These are phyloP conservation scores for Eragrostis nindensis DNA, from an alignment of 176 grass and related monocot genomes.

Conservation along the genomic window DNA sequence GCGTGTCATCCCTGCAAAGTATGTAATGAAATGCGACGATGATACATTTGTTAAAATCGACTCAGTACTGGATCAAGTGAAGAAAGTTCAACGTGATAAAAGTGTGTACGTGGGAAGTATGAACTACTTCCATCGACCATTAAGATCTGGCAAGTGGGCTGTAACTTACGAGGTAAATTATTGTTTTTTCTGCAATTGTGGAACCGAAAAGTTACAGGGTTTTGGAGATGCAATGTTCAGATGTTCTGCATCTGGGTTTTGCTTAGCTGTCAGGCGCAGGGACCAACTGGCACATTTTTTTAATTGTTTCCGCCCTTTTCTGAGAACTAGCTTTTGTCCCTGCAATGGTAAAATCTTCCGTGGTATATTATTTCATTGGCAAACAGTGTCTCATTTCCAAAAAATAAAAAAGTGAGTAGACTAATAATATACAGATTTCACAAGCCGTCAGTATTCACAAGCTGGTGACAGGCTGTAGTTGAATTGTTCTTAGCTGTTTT, in stretches of 20 bases:
- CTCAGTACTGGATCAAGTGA: slow-evolving; percentile 73
- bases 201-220: background rate
- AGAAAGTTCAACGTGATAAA: slow-evolving; percentile 65
- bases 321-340: background rate
- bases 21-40: slow-evolving; percentile 98
- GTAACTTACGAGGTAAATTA: slow-evolving; percentile 93
- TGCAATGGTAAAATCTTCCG: background rate
- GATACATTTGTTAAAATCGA: slow-evolving; percentile 92
- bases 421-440: background rate
- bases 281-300: slow-evolving; percentile 9
- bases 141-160: slow-evolving; percentile 94
- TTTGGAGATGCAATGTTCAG: background rate
- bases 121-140: slow-evolving; percentile 90
- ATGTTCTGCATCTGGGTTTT: background rate
- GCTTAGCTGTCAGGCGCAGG: background rate
- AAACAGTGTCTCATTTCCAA: slow-evolving; percentile 1
- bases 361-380: background rate
- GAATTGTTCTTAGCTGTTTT: slow-evolving; percentile 19
- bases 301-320: background rate
- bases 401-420: background rate
- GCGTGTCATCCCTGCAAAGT: slow-evolving; percentile 72
- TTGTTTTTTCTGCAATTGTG: slow-evolving; percentile 25
- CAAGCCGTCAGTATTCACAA: slow-evolving; percentile 5
- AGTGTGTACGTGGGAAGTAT: slow-evolving; percentile 92
- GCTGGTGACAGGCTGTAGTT: slow-evolving; percentile 10